Evolutionary conservation across 2,329 filamentous ascomycete species (phyloP).

Genomic region (Teratosphaeria epicoccoides): DNA sequence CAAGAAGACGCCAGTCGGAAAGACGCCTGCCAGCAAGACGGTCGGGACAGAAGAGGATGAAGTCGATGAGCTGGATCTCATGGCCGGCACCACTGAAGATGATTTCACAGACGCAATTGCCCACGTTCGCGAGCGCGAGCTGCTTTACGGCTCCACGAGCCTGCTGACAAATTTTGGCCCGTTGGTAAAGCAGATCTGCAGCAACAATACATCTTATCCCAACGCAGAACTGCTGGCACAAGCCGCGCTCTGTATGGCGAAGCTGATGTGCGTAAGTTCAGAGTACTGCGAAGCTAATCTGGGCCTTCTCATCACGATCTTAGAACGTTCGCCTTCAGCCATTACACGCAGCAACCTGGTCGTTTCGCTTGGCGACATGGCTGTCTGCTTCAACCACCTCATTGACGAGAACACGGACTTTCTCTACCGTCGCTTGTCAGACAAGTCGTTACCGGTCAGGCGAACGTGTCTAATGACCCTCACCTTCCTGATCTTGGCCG

Average conservation of each 20-base stretch:
- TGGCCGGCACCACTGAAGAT: conserved; percentile 90
- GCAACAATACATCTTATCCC: conserved; percentile 84
- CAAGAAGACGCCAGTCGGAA: conserved; percentile 25
- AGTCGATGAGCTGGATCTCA: conserved; percentile 85
- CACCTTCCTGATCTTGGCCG: conserved; percentile 91
- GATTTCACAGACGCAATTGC: conserved; percentile 82
- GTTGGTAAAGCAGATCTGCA: conserved; percentile 84
- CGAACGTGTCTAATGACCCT: conserved; percentile 96
- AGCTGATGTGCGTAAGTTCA: conserved; percentile 95
- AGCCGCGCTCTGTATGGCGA: conserved; percentile 86
- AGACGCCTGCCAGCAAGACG: conserved; percentile 26
- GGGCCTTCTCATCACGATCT: conserved; percentile 89
- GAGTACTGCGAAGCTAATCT: conserved; percentile 94
- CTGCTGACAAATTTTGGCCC: conserved; percentile 85
- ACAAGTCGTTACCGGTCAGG: conserved; percentile 81
- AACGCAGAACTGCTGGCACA: conserved; percentile 86
- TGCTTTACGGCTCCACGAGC: conserved; percentile 72
- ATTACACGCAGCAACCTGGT: conserved; percentile 93
- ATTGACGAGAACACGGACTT: conserved; percentile 99
- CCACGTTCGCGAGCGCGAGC: conserved; percentile 72
- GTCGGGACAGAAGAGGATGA: conserved; percentile 47
- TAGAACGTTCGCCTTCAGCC: conserved; percentile 85
- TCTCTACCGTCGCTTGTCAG: conserved; percentile 84
- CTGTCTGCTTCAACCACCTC: conserved; percentile 97
- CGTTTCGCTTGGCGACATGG: conserved; percentile 96